These are phyloP conservation scores for Scheffersomyces segobiensis DNA, from an alignment of 1,139 yeast genomes.

Conservation along the genomic window DNA sequence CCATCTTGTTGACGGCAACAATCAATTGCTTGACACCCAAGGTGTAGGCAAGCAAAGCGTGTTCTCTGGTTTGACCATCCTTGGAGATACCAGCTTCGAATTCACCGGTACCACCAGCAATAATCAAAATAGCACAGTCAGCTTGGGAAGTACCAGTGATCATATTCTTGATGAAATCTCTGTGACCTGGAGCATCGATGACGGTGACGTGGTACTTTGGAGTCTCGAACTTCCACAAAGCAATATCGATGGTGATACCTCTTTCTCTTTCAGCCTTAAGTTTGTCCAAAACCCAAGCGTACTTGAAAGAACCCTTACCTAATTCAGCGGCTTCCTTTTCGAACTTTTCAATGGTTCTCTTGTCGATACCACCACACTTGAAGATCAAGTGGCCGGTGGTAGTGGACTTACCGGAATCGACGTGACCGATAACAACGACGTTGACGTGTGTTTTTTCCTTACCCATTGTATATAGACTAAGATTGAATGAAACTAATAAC, in stretches of 20 bases:
- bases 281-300: slow-evolving; percentile 97
- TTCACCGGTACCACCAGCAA: slow-evolving; percentile 93
- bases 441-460: slow-evolving; percentile 78
- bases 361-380: slow-evolving; percentile 92
- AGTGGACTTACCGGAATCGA: slow-evolving; percentile 31
- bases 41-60: slow-evolving; percentile 86
- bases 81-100: slow-evolving; percentile 94
- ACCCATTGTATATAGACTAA: slow-evolving; percentile 13
- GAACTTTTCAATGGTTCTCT: slow-evolving; percentile 98
- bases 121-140: slow-evolving; percentile 87
- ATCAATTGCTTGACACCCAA: slow-evolving; percentile 88
- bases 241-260: slow-evolving; percentile 95
- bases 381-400: slow-evolving; percentile 75
- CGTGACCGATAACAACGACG: slow-evolving; percentile 80
- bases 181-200: slow-evolving; percentile 95
- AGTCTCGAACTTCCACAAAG: slow-evolving; percentile 93
- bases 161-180: slow-evolving; percentile 83
- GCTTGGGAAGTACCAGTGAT: slow-evolving; percentile 93
- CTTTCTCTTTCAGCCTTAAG: slow-evolving; percentile 96
- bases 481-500: background rate
- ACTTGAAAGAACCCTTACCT: slow-evolving; percentile 98
- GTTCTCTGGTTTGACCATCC: slow-evolving; percentile 94
- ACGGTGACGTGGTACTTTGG: slow-evolving; percentile 92
- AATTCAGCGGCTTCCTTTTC: slow-evolving; percentile 98
- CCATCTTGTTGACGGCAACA: slow-evolving; percentile 94